Conservation (phyloP, 73 alveolate genomes). For the Paramecium pentaurelia region DNA sequence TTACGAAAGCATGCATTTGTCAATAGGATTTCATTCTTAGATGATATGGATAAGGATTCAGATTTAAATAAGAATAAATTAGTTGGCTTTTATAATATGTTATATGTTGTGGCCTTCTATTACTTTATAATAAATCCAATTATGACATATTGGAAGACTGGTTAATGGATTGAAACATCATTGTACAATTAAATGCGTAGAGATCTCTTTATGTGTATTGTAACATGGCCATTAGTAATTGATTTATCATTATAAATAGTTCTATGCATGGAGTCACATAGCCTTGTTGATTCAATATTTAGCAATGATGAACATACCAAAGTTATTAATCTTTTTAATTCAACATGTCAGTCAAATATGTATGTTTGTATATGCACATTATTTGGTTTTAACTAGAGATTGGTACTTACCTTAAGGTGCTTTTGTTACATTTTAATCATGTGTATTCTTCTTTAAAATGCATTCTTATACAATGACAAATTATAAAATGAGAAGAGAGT, state of each 20-base stretch:
- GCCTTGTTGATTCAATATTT: conserved; percentile 38
- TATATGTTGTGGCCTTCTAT: conserved; percentile 28
- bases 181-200: conserved; percentile 5
- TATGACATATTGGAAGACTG: conserved; percentile 35
- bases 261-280: conserved; percentile 55
- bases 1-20: background rate
- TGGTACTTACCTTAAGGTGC: conserved; percentile 60
- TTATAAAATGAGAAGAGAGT: conserved; percentile 49
- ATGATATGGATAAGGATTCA: conserved; percentile 50
- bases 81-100: conserved; percentile 56
- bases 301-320: conserved; percentile 3
- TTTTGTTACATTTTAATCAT: conserved; percentile 32
- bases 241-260: background rate
- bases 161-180: conserved; percentile 35
- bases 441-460: conserved; percentile 59
- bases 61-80: conserved; percentile 48
- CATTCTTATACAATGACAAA: conserved; percentile 64
- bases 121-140: conserved; percentile 44
- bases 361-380: conserved; percentile 44
- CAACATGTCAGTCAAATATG: conserved; percentile 43
- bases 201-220: conserved; percentile 48
- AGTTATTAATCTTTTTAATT: background rate
- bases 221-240: conserved; percentile 56
- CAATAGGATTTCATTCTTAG: conserved; percentile 41
- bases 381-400: conserved; percentile 56